Conservation (phyloP, 2,329 filamentous ascomycete species). For the Nigrospora osmanthi region DNA sequence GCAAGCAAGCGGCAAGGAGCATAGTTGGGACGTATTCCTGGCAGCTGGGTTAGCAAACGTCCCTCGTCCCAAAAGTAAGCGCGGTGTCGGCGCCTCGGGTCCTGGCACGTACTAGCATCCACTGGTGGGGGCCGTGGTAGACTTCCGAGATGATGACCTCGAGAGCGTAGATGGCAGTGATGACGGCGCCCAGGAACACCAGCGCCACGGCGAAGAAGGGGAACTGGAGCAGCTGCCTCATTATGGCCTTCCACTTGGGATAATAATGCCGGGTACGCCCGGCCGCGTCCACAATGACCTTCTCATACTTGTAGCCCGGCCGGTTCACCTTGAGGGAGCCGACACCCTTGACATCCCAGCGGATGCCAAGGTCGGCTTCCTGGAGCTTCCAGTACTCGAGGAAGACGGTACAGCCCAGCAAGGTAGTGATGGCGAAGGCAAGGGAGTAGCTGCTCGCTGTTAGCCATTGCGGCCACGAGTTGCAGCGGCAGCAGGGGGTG, state of each 20-base stretch:
- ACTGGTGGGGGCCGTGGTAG: conserved; percentile 62
- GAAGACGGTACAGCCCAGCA: conserved; percentile 65
- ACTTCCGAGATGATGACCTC: conserved; percentile 71
- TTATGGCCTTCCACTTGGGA: conserved; percentile 54
- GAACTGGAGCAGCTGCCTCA: conserved; percentile 59
- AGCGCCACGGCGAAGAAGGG: conserved; percentile 58
- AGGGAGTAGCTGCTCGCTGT: conserved; percentile 40
- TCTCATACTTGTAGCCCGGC: conserved; percentile 57
- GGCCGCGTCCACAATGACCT: conserved; percentile 51
- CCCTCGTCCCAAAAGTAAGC: conserved; percentile 1
- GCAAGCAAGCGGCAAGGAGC: conserved; percentile 58
- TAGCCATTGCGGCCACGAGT: too few relatives aligned
- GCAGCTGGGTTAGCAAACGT: not conserved
- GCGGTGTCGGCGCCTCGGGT: not conserved
- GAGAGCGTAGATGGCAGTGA: conserved; percentile 62
- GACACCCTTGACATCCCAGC: conserved; percentile 67
- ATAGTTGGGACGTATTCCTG: conserved; percentile 67
- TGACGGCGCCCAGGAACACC: conserved; percentile 54
- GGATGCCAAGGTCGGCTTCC: conserved; percentile 61
- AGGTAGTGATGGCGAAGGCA: conserved; percentile 58
- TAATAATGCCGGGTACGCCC: conserved; percentile 57
- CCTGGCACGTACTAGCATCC: conserved; percentile 42
- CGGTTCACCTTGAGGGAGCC: conserved; percentile 58
- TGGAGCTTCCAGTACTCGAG: conserved; percentile 76
- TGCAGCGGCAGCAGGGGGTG: not conserved